phyloP scores from a whole-genome alignment of 2,329 filamentous ascomycete genomes.

The Diaporthe aspalathi region DNA sequence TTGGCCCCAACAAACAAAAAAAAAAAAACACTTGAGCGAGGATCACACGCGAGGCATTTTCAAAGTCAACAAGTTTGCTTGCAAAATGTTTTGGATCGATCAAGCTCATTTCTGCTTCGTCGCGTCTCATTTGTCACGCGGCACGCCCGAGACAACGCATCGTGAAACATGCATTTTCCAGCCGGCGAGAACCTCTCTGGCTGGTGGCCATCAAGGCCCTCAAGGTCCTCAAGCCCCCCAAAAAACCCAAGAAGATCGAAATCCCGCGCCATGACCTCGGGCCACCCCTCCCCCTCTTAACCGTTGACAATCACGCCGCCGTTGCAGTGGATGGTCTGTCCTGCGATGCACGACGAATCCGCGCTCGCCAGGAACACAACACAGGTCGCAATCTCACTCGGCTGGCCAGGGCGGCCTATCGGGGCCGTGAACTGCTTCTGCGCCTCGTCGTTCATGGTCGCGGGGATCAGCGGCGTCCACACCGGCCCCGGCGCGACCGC shows the following conservation, averaged over 20 bases:
- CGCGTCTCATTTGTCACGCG: conserved; percentile 6
- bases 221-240: conserved; percentile 29
- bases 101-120: background rate
- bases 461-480: conserved; percentile 80
- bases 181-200: conserved; percentile 13
- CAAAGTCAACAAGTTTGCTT: background rate
- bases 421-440: conserved; percentile 79
- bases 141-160: conserved; percentile 7
- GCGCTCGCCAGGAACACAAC: conserved; percentile 83
- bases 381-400: conserved; percentile 83
- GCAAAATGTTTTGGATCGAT: background rate
- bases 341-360: conserved; percentile 79
- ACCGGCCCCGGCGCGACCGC: conserved; percentile 82
- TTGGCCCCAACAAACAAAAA: background rate
- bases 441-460: conserved; percentile 77
- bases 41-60: background rate
- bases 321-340: conserved; percentile 72
- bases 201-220: too few species aligned
- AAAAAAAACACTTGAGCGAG: too few species aligned
- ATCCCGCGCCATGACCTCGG: too few species aligned
- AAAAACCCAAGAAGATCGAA: conserved; percentile 3
- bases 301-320: conserved; percentile 63
- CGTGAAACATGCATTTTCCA: conserved; percentile 15
- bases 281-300: too few species aligned
- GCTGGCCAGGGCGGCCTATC: conserved; percentile 82